Percentiles rank a stretch among this genome's conserved stretches.
These are phyloP conservation scores for Calocybe gambosa DNA, from an alignment of 1,284 basidiomycete species.

Conservation along the genomic window DNA sequence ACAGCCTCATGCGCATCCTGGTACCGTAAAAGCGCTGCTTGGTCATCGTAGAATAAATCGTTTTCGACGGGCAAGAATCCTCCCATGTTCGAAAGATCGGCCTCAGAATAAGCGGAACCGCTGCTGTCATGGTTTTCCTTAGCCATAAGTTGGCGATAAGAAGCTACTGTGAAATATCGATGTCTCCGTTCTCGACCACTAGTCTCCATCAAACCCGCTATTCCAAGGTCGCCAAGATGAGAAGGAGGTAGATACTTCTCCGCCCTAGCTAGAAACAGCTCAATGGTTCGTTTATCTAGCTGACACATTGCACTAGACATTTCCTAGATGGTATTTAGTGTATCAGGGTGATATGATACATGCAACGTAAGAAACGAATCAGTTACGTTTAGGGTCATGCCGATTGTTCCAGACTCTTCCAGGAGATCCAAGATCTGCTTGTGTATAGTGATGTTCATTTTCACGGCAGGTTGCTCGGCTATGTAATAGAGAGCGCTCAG, in stretches of 20 bases:
- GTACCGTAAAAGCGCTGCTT: slow-evolving; percentile 34
- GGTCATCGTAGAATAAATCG: slow-evolving; percentile 48
- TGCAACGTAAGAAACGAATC: background rate
- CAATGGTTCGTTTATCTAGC: slow-evolving; percentile 74
- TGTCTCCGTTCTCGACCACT: slow-evolving; percentile 75
- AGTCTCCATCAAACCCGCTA: slow-evolving; percentile 66
- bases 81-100: slow-evolving; percentile 46
- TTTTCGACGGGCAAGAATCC: slow-evolving; percentile 41
- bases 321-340: slow-evolving; percentile 43
- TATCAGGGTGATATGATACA: background rate
- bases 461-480: slow-evolving; percentile 37
- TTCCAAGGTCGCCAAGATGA: slow-evolving; percentile 64
- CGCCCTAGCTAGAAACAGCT: slow-evolving; percentile 66
- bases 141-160: slow-evolving; percentile 50
- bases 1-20: slow-evolving; percentile 42
- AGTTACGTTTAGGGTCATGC: slow-evolving; percentile 66
- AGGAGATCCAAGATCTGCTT: slow-evolving; percentile 70
- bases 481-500: background rate
- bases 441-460: slow-evolving; percentile 60
- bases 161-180: slow-evolving; percentile 66
- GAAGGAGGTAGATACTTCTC: slow-evolving; percentile 56
- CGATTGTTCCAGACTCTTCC: slow-evolving; percentile 55
- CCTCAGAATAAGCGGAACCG: slow-evolving; percentile 33
- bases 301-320: slow-evolving; percentile 55
- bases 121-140: slow-evolving; percentile 53